phyloP scores from a whole-genome alignment of 768 basidiomycete species.

The Naganishia vaughanmartiniae region DNA sequence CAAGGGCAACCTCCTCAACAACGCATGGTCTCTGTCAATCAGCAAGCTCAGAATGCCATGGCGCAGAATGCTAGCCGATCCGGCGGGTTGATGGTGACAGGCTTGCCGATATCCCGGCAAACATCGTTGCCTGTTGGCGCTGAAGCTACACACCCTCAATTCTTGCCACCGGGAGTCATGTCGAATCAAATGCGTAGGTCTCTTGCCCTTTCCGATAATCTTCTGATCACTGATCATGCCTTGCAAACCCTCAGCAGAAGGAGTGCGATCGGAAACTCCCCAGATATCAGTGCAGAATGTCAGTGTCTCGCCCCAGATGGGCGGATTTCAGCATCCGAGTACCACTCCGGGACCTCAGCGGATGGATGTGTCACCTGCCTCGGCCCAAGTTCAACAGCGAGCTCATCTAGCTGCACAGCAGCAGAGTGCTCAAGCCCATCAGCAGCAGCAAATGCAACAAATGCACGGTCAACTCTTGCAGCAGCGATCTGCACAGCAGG shows the following conservation, averaged over 20 bases:
- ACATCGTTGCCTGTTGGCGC: background rate
- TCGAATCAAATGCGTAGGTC: slow-evolving; percentile 17
- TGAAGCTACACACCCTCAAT: background rate
- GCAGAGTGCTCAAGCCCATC: slow-evolving; percentile 10
- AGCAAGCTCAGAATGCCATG: slow-evolving; percentile 5
- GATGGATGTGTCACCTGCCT: background rate
- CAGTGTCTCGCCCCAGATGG: slow-evolving; percentile 11
- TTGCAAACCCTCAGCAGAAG: background rate
- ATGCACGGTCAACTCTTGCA: background rate
- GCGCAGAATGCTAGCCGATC: background rate
- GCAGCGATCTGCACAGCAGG: background rate
- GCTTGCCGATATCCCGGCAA: background rate
- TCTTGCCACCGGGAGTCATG: slow-evolving; percentile 3
- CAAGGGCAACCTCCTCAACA: slow-evolving; percentile 4
- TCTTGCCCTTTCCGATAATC: background rate
- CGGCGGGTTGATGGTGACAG: background rate
- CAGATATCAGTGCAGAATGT: slow-evolving; percentile 11
- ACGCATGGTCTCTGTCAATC: background rate
- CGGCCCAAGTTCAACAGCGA: slow-evolving; percentile 5
- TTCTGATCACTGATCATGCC: background rate
- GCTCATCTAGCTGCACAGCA: slow-evolving; percentile 18
- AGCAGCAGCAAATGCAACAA: slow-evolving; percentile 11
- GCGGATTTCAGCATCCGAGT: background rate
- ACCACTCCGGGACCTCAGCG: background rate
- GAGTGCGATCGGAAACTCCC: slow-evolving; percentile 1